Base-by-base conservation (phyloP, 1,139 yeast genomes). In the Diutina scorzettiae region DNA sequence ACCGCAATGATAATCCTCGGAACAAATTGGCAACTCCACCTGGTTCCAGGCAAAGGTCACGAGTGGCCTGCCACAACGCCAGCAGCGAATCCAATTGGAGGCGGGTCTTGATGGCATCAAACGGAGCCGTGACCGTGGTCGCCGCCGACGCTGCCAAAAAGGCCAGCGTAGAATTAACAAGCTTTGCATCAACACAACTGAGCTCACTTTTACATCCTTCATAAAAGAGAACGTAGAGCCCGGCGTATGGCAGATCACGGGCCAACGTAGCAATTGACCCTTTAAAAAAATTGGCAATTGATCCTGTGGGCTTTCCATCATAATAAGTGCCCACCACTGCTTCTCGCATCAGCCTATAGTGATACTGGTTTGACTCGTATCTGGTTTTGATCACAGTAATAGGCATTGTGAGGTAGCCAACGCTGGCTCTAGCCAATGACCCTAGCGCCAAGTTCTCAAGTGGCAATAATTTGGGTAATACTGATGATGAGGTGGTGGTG, bases 181-280 rank as follows among this genome's bases (percentile, higher is more conserved):
- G n/a, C n/a, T 27, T 27, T 11, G 30, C 12, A 27, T 27, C n/a
- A 11, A 32, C 24, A 12, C 11, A 12, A n/a, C 21, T n/a, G 36
- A 63, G 47, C 24, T 78, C 45, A 14, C 62, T 51, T 52, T 89
- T 89, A 51, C 78, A 69, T 44, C 77, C 71, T 57, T 89, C 96
- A 58, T 89, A 89, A 46, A 86, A 73, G 41, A 87, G 63, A 27
- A 91, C 89, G 54, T 91, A 91, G 6, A 91, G 57, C 1, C 98
- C 98, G 3, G 98, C 96, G 58, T 91, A 85, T 1, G 98, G 98
- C 39, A 96, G 93, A 60, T 91, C 98, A 48, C 98, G 64, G 16
- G 87, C 73, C 49, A 83, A 73, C 0, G 98, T 91, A 3, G 94
- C 95, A 3, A 83, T 76, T 50, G 83, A 82, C 1, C 98, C 98